A percentile compares a stretch with the other conserved stretches of the same genome.
These are phyloP conservation scores for Trapa incisa DNA, from an alignment of 345 rosid species.

Conservation along the genomic window DNA sequence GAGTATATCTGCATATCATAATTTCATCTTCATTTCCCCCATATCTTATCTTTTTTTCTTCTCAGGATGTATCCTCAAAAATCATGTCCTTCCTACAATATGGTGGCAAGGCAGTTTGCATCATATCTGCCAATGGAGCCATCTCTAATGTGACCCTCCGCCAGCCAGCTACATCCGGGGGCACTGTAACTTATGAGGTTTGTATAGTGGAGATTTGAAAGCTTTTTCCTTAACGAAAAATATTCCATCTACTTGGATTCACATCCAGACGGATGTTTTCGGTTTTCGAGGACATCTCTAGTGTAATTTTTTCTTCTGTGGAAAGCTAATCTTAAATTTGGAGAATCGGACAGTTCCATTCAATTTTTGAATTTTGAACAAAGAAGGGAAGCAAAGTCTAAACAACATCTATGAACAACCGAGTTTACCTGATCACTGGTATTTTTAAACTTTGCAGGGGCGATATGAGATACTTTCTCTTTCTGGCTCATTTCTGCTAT, in stretches of 20 bases:
- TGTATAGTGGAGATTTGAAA: neutral
- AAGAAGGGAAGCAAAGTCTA: too few relatives aligned
- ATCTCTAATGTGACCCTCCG: conserved; percentile 60
- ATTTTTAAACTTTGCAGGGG: conserved; percentile 38
- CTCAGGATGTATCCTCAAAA: conserved; percentile 52
- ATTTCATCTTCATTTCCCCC: too few relatives aligned
- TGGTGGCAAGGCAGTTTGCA: conserved; percentile 46
- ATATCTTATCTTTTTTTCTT: neutral
- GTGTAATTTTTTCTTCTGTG: neutral
- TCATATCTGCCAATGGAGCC: conserved; percentile 60
- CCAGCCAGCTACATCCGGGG: conserved; percentile 53
- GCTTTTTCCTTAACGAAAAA: neutral
- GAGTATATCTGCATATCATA: neutral
- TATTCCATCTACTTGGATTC: neutral
- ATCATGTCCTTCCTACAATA: conserved; percentile 55
- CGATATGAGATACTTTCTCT: conserved; percentile 72
- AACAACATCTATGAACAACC: neutral
- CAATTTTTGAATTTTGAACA: too few relatives aligned
- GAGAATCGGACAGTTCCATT: too few relatives aligned
- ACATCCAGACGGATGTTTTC: neutral
- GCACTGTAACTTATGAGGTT: conserved; percentile 68
- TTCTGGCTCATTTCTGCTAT: conserved; percentile 62
- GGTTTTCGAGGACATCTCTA: neutral
- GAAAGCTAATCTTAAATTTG: too few relatives aligned
- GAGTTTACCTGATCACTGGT: neutral